Evolutionary conservation across 1,139 yeast genomes (phyloP), one percentile per base, ranked within the genome.

Genomic region (Nakaseomyces uthaithaninus): DNA sequence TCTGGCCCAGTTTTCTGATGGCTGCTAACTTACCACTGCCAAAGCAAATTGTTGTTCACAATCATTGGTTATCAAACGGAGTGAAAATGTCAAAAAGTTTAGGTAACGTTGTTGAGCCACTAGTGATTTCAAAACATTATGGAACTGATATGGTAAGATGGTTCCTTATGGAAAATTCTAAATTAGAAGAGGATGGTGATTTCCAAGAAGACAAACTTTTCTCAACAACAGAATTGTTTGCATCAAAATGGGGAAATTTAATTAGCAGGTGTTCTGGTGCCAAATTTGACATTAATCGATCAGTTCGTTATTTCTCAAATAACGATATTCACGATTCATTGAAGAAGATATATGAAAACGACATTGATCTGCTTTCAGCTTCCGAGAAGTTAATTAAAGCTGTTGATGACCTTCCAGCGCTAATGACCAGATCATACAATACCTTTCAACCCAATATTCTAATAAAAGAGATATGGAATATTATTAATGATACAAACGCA

Each of bases 51-150:
- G 71, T 87, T 10, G 95, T 91, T 1, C 99, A 91, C 63, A 80
- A 94, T 3, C 98, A 91, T 60, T 91, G 98, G 98, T 68, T 89
- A 14, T 74, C 84, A 62, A 82, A 79, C 35, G 97, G 97, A 0
- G 67, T 77, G 40, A 91, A 91, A 57, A 91, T 91, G 98, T 83
- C 95, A 44, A 91, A 91, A 54, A 81, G 94, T 43, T 64, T 80
- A 43, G 96, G 97, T 0, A 91, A 91, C 59, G 97, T 91, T n/a
- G 94, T 91, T 8, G 96, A 93, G 54, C 98, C 99, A 0, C 57
- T 81, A 17, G 72, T 67, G 14, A 69, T 81, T 19, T 66, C 75
- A 16, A 67, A 73, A 1, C 60, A 68, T 42, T 81, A 81, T 52
- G 95, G 89, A 0, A 64, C 72, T 15, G 97, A 89, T 59, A 66